Base-by-base conservation (phyloP, 2,329 filamentous ascomycete genomes). In the Diplodia seriata region DNA sequence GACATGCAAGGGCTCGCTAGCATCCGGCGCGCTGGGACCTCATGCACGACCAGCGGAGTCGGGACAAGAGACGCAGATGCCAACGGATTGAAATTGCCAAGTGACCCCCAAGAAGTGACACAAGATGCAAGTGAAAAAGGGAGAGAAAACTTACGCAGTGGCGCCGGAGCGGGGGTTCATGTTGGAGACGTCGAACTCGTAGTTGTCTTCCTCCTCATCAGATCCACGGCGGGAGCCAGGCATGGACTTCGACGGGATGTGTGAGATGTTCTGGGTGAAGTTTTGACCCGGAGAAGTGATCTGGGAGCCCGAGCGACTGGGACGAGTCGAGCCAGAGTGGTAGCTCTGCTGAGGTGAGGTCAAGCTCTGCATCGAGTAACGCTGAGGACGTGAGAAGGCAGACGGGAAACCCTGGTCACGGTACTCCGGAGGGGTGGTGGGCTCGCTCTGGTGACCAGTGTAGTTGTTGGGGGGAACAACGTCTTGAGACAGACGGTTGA, bases 391-490 rank as follows among this genome's bases (percentile, higher is more conserved):
- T 67, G 92, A 93, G 76, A 95, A 91, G 72, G 91, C 89, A 74
- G 89, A 89, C 67, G 91, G 89, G 74, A 97, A 94, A 53, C 90
- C 90, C 70, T 87, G 88, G 63, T 97, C 93, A 73, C 89, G 90
- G 78, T 95, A 94, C 79, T 98, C 95, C 38, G 95, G 95, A 26
- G 95, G 95, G 26, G 95, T 99, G 1, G 95, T 97, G 18, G 95
- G 95, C 81, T 98, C 94, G 73, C 92, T 97, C 77, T 96, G 92
- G 74, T 94, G 91, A 66, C 91, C 91, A 69, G 66, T 40, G 51
- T 43, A 54, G 38, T 55, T 54, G 40, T 49, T 61, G 43, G 88
- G 76, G 31, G 38, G 74, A 85, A 83, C 74, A 68, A 96, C 85
- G 73, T 95, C 91, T 73, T 93, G 90, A 74, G 93, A 90, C 82